Percentiles rank a stretch among this genome's conserved stretches.
Conservation (phyloP, 495 filamentous ascomycete species). For the Hypoxylon crocopeplum region DNA sequence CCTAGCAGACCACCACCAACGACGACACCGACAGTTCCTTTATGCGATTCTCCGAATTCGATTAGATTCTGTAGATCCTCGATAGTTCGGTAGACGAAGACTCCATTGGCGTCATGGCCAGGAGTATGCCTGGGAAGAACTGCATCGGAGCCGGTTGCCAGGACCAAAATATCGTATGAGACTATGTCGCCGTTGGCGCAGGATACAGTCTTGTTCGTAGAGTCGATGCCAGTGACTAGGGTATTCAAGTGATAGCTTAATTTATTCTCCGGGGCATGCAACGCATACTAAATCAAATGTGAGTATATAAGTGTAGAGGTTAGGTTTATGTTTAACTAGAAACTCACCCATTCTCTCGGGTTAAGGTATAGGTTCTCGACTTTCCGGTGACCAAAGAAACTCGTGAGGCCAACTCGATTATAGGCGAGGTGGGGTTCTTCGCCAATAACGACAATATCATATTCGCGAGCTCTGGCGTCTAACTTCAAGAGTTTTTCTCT, state of each 20-base stretch:
- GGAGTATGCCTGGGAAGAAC: slow-evolving; percentile 81
- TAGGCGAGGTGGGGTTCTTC: slow-evolving; percentile 93
- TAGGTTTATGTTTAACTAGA: too few relatives aligned
- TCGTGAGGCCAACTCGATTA: slow-evolving; percentile 94
- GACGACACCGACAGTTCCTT: slow-evolving; percentile 75
- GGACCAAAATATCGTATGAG: slow-evolving; percentile 85
- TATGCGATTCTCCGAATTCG: slow-evolving; percentile 67
- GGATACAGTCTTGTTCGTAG: slow-evolving; percentile 67
- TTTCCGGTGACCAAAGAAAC: slow-evolving; percentile 89
- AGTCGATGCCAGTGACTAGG: slow-evolving; percentile 72
- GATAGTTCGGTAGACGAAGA: slow-evolving; percentile 96
- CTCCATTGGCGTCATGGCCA: slow-evolving; percentile 82
- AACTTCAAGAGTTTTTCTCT: slow-evolving; percentile 92
- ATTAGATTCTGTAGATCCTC: slow-evolving; percentile 85
- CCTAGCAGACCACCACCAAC: slow-evolving; percentile 93
- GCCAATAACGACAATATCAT: slow-evolving; percentile 88
- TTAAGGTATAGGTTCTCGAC: slow-evolving; percentile 93
- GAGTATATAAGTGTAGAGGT: neutral
- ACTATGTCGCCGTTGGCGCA: slow-evolving; percentile 75
- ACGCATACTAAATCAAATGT: slow-evolving; percentile 23
- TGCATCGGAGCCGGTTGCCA: slow-evolving; percentile 92
- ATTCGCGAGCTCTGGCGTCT: slow-evolving; percentile 77
- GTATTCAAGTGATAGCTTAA: slow-evolving; percentile 89
- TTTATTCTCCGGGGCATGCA: slow-evolving; percentile 61
- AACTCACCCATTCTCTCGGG: slow-evolving; percentile 82